Percentiles rank a stretch among this genome's conserved stretches.
These are phyloP conservation scores for Copromyces sp. DNA, from an alignment of 495 filamentous ascomycete genomes.

Conservation along the genomic window DNA sequence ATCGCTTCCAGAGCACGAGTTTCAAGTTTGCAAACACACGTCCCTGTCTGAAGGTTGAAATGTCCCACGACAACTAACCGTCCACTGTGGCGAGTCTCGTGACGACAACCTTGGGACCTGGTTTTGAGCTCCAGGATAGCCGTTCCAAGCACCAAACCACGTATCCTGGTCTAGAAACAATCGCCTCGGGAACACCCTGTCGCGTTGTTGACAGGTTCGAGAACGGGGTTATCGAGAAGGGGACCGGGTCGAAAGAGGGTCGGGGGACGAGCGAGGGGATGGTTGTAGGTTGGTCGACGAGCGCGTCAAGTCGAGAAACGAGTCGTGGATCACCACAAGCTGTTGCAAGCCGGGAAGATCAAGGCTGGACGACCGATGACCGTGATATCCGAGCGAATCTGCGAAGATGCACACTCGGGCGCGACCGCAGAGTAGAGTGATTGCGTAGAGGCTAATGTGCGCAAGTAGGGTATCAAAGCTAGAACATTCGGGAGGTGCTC, in stretches of 20 bases:
- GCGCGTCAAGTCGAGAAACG: background rate
- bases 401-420: background rate
- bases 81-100: conserved; percentile 1
- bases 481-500: background rate
- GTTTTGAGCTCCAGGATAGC: background rate
- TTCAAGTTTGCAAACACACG: conserved; percentile 1
- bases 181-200: background rate
- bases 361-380: background rate
- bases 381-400: background rate
- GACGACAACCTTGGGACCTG: background rate
- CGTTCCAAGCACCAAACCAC: background rate
- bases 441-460: background rate
- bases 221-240: background rate
- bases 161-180: background rate
- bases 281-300: background rate
- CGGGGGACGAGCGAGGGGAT: background rate
- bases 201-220: background rate
- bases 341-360: background rate
- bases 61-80: background rate
- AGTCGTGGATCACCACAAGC: background rate
- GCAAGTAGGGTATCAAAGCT: background rate
- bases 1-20: conserved; percentile 1
- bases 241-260: background rate
- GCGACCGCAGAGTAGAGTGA: background rate
- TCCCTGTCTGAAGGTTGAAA: background rate